phyloP scores from a whole-genome alignment of 495 filamentous ascomycete species.

The Daldinia bambusicola region DNA sequence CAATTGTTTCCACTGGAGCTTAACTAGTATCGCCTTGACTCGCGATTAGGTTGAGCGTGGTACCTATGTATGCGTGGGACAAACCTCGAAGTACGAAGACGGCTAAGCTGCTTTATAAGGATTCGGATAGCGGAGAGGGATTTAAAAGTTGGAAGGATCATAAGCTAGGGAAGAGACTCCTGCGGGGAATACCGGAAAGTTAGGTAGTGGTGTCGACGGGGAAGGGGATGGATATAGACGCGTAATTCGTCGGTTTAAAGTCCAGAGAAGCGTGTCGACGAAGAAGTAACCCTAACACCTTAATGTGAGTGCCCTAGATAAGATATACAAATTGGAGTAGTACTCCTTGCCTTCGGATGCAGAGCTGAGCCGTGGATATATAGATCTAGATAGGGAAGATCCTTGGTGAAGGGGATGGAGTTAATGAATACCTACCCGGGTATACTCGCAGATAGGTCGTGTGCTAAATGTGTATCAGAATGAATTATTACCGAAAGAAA shows the following conservation, averaged over 20 bases:
- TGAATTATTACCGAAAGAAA: not conserved
- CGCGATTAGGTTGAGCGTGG: not conserved
- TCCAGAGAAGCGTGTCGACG: not conserved
- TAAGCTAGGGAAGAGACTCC: not conserved
- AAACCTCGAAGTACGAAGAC: not conserved
- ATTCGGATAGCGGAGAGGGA: not conserved
- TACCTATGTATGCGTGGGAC: not conserved
- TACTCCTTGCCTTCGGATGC: not conserved
- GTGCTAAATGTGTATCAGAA: no score
- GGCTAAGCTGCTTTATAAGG: not conserved
- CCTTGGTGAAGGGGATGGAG: not conserved
- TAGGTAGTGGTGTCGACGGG: not conserved
- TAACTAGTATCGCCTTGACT: not conserved
- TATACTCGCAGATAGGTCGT: no score
- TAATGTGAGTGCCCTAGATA: slow-evolving; percentile 21
- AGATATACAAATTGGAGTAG: not conserved
- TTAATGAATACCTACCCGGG: no score
- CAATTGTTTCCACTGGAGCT: not conserved
- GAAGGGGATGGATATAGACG: slow-evolving; percentile 14
- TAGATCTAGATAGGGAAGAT: slow-evolving; percentile 1
- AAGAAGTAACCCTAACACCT: slow-evolving; percentile 27
- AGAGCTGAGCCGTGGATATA: no score
- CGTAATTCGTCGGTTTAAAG: slow-evolving; percentile 22
- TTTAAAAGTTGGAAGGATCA: not conserved
- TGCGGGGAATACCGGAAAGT: slow-evolving; percentile 19